phyloP scores from a whole-genome alignment of 2,329 filamentous ascomycete genomes.

The Botrytis cinerea region DNA sequence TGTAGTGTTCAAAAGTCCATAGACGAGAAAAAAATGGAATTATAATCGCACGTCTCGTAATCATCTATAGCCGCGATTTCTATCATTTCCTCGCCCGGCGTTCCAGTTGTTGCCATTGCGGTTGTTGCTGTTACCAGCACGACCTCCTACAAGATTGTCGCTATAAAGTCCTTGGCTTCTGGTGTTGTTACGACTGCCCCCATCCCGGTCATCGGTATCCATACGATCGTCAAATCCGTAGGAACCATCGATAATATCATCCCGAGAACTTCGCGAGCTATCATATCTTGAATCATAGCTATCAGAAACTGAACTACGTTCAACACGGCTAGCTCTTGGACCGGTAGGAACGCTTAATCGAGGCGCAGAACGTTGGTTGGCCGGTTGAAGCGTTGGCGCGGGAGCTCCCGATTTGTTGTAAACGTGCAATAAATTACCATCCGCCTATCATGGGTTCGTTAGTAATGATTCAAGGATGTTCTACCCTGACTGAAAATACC shows the following conservation, averaged over 20 bases:
- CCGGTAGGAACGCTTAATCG: slow-evolving; percentile 34
- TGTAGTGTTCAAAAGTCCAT: not conserved
- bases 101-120: slow-evolving; percentile 32
- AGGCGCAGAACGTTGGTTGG: slow-evolving; percentile 11
- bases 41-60: not conserved
- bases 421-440: slow-evolving; percentile 72
- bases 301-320: slow-evolving; percentile 32
- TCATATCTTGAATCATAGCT: slow-evolving; percentile 34
- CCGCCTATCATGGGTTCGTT: slow-evolving; percentile 55
- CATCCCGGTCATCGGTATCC: slow-evolving; percentile 39
- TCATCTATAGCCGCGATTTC: slow-evolving; percentile 36
- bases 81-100: slow-evolving; percentile 30
- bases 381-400: slow-evolving; percentile 10
- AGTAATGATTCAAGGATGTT: not conserved
- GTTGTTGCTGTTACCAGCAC: slow-evolving; percentile 24
- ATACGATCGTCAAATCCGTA: slow-evolving; percentile 43
- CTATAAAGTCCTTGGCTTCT: slow-evolving; percentile 39
- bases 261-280: slow-evolving; percentile 28
- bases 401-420: slow-evolving; percentile 61
- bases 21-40: not conserved
- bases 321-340: slow-evolving; percentile 37
- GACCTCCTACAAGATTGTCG: slow-evolving; percentile 36
- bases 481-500: slow-evolving; percentile 49
- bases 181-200: slow-evolving; percentile 22
- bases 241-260: slow-evolving; percentile 42